phyloP scores from a whole-genome alignment of 2,329 filamentous ascomycete genomes.

The Alternaria burnsii region DNA sequence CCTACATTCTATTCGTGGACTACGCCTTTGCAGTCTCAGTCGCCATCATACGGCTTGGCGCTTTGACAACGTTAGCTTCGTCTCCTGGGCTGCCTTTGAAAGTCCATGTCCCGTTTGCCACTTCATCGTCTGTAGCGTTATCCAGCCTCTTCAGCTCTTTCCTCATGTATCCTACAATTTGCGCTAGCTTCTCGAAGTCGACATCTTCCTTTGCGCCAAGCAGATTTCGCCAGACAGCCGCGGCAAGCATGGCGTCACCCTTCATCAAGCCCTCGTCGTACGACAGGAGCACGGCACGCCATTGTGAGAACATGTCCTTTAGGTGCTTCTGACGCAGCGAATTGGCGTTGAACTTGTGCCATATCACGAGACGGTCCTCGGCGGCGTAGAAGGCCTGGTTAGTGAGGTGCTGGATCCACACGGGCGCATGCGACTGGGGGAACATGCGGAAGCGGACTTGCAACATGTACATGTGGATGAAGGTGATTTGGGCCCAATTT shows the following conservation, averaged over 20 bases:
- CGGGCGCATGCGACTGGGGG: constrained; percentile 71
- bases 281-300: constrained; percentile 84
- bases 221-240: constrained; percentile 92
- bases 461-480: constrained; percentile 94
- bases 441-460: constrained; percentile 84
- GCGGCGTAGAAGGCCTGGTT: constrained; percentile 95
- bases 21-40: constrained; percentile 24
- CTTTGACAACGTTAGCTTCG: constrained; percentile 38
- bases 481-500: constrained; percentile 94
- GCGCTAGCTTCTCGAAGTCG: constrained; percentile 67
- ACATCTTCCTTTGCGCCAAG: constrained; percentile 77
- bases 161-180: constrained; percentile 70
- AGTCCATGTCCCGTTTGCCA: constrained; percentile 58
- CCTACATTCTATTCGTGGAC: not conserved
- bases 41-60: constrained; percentile 34
- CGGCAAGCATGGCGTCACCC: constrained; percentile 78
- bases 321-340: constrained; percentile 67
- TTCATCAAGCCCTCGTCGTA: constrained; percentile 83
- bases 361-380: constrained; percentile 82
- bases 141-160: constrained; percentile 65
- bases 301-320: constrained; percentile 93
- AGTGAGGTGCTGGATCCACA: constrained; percentile 88
- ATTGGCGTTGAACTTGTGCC: constrained; percentile 71
- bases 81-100: constrained; percentile 59
- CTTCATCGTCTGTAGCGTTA: constrained; percentile 60